Evolutionary conservation across 108 stramenopile genomes (phyloP).

Genomic region (Skeletonema costatum): DNA sequence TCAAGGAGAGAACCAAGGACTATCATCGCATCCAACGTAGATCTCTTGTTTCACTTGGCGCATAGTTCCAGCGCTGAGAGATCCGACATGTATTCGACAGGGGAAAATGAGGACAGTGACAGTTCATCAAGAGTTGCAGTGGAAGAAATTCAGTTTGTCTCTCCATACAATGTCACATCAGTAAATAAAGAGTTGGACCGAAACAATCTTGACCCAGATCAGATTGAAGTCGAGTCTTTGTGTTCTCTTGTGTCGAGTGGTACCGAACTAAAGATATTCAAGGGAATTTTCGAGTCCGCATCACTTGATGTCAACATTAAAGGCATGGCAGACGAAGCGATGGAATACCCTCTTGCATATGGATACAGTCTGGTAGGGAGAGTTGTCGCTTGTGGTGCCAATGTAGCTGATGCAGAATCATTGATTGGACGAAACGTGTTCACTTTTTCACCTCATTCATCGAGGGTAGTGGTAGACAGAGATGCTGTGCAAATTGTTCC

Average conservation of each 20-base stretch:
- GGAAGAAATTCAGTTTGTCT: constrained; percentile 70
- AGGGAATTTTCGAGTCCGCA: constrained; percentile 82
- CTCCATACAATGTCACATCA: constrained; percentile 64
- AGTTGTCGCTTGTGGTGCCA: constrained; percentile 70
- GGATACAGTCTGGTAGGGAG: constrained; percentile 89
- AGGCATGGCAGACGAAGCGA: constrained; percentile 81
- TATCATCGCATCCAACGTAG: constrained; percentile 77
- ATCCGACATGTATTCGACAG: background rate
- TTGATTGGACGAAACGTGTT: constrained; percentile 79
- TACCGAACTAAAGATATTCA: constrained; percentile 92
- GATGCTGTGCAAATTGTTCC: constrained; percentile 83
- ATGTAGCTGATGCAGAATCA: constrained; percentile 53
- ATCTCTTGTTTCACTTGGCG: constrained; percentile 72
- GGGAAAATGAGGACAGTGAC: background rate
- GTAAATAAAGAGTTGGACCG: constrained; percentile 26
- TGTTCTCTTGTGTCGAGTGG: constrained; percentile 91
- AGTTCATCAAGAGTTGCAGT: background rate
- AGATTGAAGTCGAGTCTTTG: constrained; percentile 71
- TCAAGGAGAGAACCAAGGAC: constrained; percentile 45
- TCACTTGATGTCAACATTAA: constrained; percentile 86
- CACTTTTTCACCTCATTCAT: constrained; percentile 86
- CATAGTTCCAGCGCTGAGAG: background rate
- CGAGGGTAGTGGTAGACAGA: constrained; percentile 69
- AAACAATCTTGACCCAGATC: constrained; percentile 43
- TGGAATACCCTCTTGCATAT: constrained; percentile 89